Base-by-base conservation (phyloP, 2,329 filamentous ascomycete genomes). In the Aspergillus glaucus region DNA sequence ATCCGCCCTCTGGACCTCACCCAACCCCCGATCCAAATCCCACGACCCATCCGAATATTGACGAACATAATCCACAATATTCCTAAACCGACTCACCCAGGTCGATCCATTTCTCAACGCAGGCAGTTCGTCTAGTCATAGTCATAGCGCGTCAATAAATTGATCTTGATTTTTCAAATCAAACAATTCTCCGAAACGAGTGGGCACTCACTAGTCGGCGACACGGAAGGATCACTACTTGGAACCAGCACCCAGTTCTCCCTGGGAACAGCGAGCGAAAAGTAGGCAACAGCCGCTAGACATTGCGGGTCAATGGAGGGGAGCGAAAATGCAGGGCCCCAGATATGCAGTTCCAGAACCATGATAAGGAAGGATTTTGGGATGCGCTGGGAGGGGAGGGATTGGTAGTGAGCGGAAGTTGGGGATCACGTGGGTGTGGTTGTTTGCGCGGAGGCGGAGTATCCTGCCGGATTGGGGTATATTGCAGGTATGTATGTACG, bases 231-330 rank as follows among this genome's bases (percentile, higher is more conserved):
- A 67, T 91, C 84, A 67, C 86, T 88, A 64, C 81, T 86, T 41
- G 85, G 80, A 55, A 93, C 74, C 53, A 94, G 73, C 54, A 79
- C 76, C 86, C 87, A 95, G 58, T 79, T 71, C 43, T 75, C 66
- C 49, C 70, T 65, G 32, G 80, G 78, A 21, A 88, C 73, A 50
- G 78, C 78, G 59, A 81, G 75, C 52, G 81, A 79, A 49, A 95
- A 77, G 65, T 91, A 91, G 46, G 87, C 82, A 56, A 95, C 82
- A 40, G 86, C 78, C 24, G 91, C 91, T 52, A 95, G 81, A 65
- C 91, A 97, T 74, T 95, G 88, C 42, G 92, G 78, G 62, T 97
- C 91, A 61, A 97, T 86, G 40, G 93, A 97, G 12, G 92, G 85
- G 41, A 96, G 80, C 37, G 84, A 84, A 67, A 95, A 95, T 37